Evolutionary conservation across 2,329 filamentous ascomycete species (phyloP), one percentile per base, ranked within the genome.

Genomic region (Corynespora cassiicola): DNA sequence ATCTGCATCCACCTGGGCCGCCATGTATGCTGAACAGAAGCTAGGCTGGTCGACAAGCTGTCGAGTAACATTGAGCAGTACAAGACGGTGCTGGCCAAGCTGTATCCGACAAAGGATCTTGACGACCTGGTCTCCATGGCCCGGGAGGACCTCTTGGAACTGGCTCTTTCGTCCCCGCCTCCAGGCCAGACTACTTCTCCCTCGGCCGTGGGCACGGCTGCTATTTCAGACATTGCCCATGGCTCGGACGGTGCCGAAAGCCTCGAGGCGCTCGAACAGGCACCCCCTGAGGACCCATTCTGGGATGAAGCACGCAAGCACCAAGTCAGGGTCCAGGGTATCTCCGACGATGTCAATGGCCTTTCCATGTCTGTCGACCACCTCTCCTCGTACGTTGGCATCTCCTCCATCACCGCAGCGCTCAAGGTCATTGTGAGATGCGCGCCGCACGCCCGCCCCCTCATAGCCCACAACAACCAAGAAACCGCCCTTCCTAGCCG

Each of bases 331-430:
- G 66, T 74, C 17, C 71, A 75, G 42, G 66, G 70, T 31, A 73
- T 88, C 52, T 84, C 84, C 1, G 86, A 88, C 62, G 84, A 87
- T 58, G 82, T 87, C 27, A 87, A 87, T 59, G 84, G 84, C 0
- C 71, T 88, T 2, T 87, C 84, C 4, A 69, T 78, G 42, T 58
- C 78, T 5, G 79, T 86, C 40, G 79, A 83, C 27, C 80, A 82
- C 19, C 73, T 79, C 2, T 76, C 77, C 4, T 84, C 86, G 3
- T 89, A 89, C 55, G 73, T 89, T 3, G 86, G 86, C 1, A 84
- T 87, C 11, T 89, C 86, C 0, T 89, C 86, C 5, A 86, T 89
- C 57, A 86, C 87, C 56, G 86, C 86, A 1, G 85, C 85, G 2
- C 74, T 89, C 22, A 82, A 87, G 69, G 85, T 88, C 30, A 88